Conservation (phyloP, 176 grass and related monocot species). For the Musa beccarii region DNA sequence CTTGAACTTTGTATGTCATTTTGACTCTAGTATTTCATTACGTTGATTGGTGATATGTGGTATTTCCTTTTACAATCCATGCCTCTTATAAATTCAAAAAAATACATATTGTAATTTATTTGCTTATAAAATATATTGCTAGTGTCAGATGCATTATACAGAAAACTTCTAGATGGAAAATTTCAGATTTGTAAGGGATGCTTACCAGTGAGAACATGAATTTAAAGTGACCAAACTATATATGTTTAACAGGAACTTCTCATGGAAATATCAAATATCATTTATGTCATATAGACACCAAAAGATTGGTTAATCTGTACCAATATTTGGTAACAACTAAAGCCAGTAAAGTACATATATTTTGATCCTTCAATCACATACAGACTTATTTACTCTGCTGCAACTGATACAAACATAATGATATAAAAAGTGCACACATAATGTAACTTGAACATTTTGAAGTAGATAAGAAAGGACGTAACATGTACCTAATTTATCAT, state of each 20-base stretch:
- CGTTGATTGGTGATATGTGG: too few species aligned
- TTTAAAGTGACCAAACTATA: neutral
- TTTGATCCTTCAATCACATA: neutral
- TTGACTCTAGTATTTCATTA: too few species aligned
- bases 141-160: neutral
- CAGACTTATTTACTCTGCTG: neutral
- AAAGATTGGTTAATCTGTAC: neutral
- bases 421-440: neutral
- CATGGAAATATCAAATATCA: too few species aligned
- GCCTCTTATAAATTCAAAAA: neutral
- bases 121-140: neutral
- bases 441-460: neutral
- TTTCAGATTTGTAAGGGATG: neutral
- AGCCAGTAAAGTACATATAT: too few species aligned
- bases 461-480: neutral
- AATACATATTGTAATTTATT: neutral
- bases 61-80: neutral
- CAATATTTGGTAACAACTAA: neutral
- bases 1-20: too few species aligned
- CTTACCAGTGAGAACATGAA: neutral
- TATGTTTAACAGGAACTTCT: neutral
- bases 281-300: neutral
- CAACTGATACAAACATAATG: neutral
- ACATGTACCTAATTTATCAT: slow-evolving; percentile 49
- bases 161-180: neutral